Evolutionary conservation across 2,329 filamentous ascomycete genomes (phyloP), one percentile per base, ranked within the genome.

Genomic region (Akanthomyces lecanii): DNA sequence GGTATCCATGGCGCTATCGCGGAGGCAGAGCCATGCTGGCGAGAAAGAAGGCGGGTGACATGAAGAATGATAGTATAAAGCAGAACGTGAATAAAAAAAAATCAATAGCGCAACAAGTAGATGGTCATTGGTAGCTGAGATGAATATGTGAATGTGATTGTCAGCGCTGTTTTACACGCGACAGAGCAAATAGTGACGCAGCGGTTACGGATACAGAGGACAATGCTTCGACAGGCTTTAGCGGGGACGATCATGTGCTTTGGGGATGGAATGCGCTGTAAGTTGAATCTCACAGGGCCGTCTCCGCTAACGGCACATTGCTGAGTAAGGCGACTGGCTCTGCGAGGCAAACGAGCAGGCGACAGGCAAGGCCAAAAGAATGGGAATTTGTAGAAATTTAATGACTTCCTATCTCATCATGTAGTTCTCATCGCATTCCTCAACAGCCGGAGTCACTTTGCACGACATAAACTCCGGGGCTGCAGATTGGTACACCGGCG

Each of bases 1-100:
- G 10, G 63, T 57, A 11, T 68, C 62, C 71, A 74, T 73, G 40
- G 5, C 38, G 56, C 33, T 33, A 38, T 55, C 38, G 18, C 42
- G 38, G 25, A 21, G 42, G 42, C 23, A 21, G 5, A 30, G 25
- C 1, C 36, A 54, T 54, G 48, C 25, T 47, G 48, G 5, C 5
- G 8, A 21, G 25, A 38, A 10, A 4, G 30, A 36, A 21, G 7
- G 11, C 7, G 7, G 11, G 38, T 48, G 23, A 14, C 45, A 28
- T 48, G 11, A 16, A 2, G 14, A 4, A 40, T 40, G 3, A 11
- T 2, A 16, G 12, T 3, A 40, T 40, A 16, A 16, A 2, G 38
- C 12, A 1, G 14, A 40, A 16, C 10, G 14, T 40, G 38, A 16
- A 40, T 40, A 16, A 11, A 12, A 2, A 25, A 48, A 4, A n/a